Base-by-base conservation (phyloP, 768 basidiomycete genomes). In the Leucocoprinus sp. region DNA sequence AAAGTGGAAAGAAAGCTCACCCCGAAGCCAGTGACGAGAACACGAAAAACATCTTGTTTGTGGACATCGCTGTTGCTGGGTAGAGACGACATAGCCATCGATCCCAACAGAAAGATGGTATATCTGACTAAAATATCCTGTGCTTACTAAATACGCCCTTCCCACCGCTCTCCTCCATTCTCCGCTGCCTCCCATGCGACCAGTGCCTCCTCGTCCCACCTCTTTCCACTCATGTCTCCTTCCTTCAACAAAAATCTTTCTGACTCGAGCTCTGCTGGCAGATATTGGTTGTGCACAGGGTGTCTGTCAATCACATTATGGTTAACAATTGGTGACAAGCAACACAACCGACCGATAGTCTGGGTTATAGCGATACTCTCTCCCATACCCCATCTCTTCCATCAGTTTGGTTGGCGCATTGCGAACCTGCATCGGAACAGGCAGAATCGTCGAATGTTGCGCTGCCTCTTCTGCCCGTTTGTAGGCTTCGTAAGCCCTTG, bases 401-500 rank as follows among this genome's bases (percentile, higher is more conserved):
- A 85, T 82, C 8, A 87, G 56, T 15, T 51, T 53, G 2, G 86
- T 88, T 2, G 87, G 86, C 7, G 86, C 85, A 60, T 92, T 91
- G 23, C 90, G 74, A 54, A 90, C 71, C 28, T 72, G 68, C 46
- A 87, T 54, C 0, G 90, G 90, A 1, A 92, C 84, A 3, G 79
- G 71, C 38, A 75, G 55, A 8, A 75, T 64, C 46, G 63, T 59
- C 57, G 75, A 76, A 46, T 54, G 54, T 56, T 73, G 73, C 5
- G 78, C 83, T 1, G 76, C 77, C 37, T 57, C 74, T 58, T 82
- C 82, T 1, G 84, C 84, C 24, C 71, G 66, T 18, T 75, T 76
- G 62, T 90, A 92, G 0, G 80, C 90, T 43, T 80, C 78, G 55
- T 92, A 93, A 3, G 82, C 63, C 17, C 89, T 76, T 0, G 85